These are phyloP conservation scores for Dactylellina drechsleri DNA, from an alignment of 2,329 filamentous ascomycete species.

Conservation along the genomic window DNA sequence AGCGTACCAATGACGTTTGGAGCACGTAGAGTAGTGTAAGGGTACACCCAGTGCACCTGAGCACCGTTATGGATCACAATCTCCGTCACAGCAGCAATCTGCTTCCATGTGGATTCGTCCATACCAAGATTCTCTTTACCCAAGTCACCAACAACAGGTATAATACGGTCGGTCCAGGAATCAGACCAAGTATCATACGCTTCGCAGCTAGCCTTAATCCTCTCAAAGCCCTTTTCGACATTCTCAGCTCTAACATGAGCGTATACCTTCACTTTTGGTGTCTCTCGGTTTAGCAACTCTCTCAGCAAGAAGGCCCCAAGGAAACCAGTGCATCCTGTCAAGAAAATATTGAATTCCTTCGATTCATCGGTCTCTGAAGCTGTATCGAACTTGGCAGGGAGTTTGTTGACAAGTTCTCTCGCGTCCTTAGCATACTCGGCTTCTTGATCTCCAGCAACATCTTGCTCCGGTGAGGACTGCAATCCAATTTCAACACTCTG, in stretches of 20 bases:
- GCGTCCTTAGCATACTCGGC: conserved; percentile 68
- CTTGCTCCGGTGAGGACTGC: conserved; percentile 62
- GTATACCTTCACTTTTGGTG: conserved; percentile 71
- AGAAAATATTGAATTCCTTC: conserved; percentile 71
- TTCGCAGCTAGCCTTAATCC: conserved; percentile 74
- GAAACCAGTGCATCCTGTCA: conserved; percentile 92
- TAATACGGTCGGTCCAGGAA: conserved; percentile 73
- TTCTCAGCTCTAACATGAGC: conserved; percentile 79
- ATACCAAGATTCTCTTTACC: conserved; percentile 78
- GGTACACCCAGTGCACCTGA: conserved; percentile 81
- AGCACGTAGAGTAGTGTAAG: conserved; percentile 75
- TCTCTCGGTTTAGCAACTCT: conserved; percentile 74
- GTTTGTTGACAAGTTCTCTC: conserved; percentile 65
- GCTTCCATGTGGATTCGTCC: conserved; percentile 72
- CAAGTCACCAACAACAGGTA: conserved; percentile 77
- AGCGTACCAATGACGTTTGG: conserved; percentile 85
- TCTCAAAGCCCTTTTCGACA: conserved; percentile 69
- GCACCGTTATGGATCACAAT: conserved; percentile 85
- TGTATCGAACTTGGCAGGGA: conserved; percentile 64
- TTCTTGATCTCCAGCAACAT: conserved; percentile 57
- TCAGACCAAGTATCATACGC: conserved; percentile 84
- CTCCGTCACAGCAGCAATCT: conserved; percentile 74
- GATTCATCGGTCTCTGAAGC: conserved; percentile 59
- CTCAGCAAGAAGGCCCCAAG: conserved; percentile 81
- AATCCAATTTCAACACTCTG: conserved; percentile 61